Percentiles rank a stretch among this genome's conserved stretches.
phyloP scores from a whole-genome alignment of 176 grass and related monocot species.

The Avena insularis region DNA sequence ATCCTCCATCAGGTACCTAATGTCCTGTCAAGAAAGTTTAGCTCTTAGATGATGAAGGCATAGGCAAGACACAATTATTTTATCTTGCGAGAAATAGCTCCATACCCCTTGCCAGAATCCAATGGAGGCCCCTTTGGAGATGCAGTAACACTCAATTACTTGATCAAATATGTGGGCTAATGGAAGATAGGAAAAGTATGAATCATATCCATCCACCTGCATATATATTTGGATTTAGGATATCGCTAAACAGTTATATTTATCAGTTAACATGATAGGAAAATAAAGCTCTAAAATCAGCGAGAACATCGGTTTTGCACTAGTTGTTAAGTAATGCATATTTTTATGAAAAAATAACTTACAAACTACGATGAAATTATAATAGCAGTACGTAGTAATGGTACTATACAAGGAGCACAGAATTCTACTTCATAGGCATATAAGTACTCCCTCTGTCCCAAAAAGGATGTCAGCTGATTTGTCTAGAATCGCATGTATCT shows the following conservation, averaged over 20 bases:
- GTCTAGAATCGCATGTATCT: too few relatives aligned
- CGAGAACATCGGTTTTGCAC: conserved; percentile 1
- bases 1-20: conserved; percentile 92
- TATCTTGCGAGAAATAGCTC: not conserved
- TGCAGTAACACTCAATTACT: conserved; percentile 92
- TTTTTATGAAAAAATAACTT: not conserved
- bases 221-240: conserved; percentile 10
- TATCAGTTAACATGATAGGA: not conserved
- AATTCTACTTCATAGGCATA: not conserved
- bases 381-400: not conserved
- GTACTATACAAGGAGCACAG: not conserved
- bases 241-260: conserved; percentile 9
- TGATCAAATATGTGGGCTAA: conserved; percentile 99
- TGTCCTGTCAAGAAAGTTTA: conserved; percentile 59
- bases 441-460: too few relatives aligned
- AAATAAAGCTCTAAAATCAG: not conserved
- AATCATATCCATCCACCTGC: conserved; percentile 86
- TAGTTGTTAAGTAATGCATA: not conserved
- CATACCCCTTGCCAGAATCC: conserved; percentile 99
- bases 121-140: conserved; percentile 92
- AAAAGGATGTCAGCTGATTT: too few relatives aligned
- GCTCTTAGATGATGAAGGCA: conserved; percentile 18
- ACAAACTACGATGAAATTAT: not conserved
- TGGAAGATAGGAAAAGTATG: conserved; percentile 97
- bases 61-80: not conserved